Base-by-base conservation (phyloP, 2,329 filamentous ascomycete species). In the Fusarium sp. region DNA sequence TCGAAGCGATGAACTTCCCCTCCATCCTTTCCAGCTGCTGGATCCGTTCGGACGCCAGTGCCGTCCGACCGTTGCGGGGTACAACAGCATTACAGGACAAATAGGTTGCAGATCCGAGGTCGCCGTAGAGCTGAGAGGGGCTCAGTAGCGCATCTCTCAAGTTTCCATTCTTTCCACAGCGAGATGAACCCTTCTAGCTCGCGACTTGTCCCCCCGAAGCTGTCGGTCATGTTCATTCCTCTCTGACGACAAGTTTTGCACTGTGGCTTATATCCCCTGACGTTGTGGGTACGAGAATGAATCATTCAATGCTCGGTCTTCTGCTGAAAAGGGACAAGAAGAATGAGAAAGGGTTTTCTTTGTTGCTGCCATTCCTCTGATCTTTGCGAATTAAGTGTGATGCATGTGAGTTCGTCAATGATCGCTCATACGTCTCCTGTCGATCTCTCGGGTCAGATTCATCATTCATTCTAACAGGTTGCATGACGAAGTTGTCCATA, bases 1-100 rank as follows among this genome's bases (percentile, higher is more conserved):
- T 44, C 42, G 31, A 55, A 44, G 39, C 44, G 49, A 53, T 55
- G 24, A 43, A 52, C 62, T 59, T 53, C 58, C 57, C 62, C 66
- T 56, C 68, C 52, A 58, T 57, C 56, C 48, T 44, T 49, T 59
- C 24, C 13, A 41, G n/a, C 44, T 68, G 53, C 58, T 71, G 67
- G 72, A 68, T 62, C 57, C 71, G 44, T 73, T 65, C 66, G 63
- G 67, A 57, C 71, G 61, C 70, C 72, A 71, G 61, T 71, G 64
- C 72, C 73, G 68, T 59, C 68, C 62, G 68, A 74, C 72, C 73
- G 66, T 71, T 75, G 72, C 72, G 73, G 73, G 73, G 72, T 73
- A 70, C 63, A 61, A 57, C 55, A 68, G 56, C 29, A 60, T 48
- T 56, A 50, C 54, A 70, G 57, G 68, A 70, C 72, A 74, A 74